phyloP scores from a whole-genome alignment of 257 asterid species.

The Solanum rostratum region DNA sequence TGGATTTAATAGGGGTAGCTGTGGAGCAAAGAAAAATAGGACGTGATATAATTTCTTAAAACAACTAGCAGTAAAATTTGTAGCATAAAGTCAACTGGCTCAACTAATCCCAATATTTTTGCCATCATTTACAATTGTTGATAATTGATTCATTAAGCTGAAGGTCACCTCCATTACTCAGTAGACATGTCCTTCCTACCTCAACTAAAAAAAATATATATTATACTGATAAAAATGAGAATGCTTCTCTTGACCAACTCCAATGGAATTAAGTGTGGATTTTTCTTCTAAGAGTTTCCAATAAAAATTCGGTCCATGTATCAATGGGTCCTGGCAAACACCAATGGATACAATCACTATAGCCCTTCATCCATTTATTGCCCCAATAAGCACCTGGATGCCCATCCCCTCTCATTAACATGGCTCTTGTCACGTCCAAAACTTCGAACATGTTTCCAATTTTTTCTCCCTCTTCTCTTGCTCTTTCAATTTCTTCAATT shows the following conservation, averaged over 20 bases:
- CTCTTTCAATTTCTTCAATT: constrained; percentile 21
- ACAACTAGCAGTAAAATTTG: no score
- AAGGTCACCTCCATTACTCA: not conserved
- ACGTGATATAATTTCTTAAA: no score
- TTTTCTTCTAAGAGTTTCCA: constrained; percentile 2
- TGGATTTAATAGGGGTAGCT: no score
- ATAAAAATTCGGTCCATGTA: constrained; percentile 28
- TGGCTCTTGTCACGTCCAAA: constrained; percentile 30
- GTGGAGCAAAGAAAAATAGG: no score
- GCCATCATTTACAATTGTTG: not conserved
- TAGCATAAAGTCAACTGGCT: no score
- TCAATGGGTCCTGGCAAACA: constrained; percentile 48
- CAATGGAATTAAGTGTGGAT: not conserved
- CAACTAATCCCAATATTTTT: no score
- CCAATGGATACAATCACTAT: constrained; percentile 49
- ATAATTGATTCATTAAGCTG: not conserved
- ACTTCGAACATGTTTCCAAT: constrained; percentile 15
- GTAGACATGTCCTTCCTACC: not conserved
- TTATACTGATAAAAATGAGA: not conserved
- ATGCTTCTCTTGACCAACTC: not conserved
- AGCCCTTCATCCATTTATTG: constrained; percentile 22
- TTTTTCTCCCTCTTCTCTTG: constrained; percentile 1
- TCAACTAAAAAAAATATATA: not conserved
- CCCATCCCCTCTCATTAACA: constrained; percentile 36
- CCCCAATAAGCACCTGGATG: constrained; percentile 35